Conservation (phyloP, 2,329 filamentous ascomycete species). For the Aspergillus sp. region DNA sequence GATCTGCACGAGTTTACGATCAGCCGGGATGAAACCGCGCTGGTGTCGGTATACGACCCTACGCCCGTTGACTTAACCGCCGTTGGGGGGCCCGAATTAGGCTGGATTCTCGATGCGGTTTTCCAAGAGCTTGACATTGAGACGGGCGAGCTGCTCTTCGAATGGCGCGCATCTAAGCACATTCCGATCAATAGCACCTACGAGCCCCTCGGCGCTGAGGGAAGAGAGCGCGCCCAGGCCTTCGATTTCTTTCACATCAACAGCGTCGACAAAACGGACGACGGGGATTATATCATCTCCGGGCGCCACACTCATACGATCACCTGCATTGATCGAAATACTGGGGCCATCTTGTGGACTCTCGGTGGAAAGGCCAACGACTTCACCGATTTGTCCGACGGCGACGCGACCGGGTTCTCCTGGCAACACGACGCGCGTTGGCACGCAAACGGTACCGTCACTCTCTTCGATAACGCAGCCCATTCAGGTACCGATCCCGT, state of each 20-base stretch:
- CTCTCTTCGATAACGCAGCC: slow-evolving; percentile 42
- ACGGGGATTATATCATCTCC: slow-evolving; percentile 56
- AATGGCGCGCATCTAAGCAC: slow-evolving; percentile 39
- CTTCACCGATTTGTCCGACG: slow-evolving; percentile 42
- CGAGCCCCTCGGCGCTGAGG: slow-evolving; percentile 7
- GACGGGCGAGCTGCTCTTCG: slow-evolving; percentile 34
- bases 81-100: slow-evolving; percentile 25
- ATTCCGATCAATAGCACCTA: slow-evolving; percentile 24
- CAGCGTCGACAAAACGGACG: slow-evolving; percentile 52
- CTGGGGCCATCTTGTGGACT: slow-evolving; percentile 54
- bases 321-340: slow-evolving; percentile 47
- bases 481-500: slow-evolving; percentile 16
- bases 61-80: slow-evolving; percentile 26
- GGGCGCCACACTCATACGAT: slow-evolving; percentile 51
- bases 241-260: slow-evolving; percentile 62
- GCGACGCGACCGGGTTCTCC: slow-evolving; percentile 37
- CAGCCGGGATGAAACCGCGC: slow-evolving; percentile 28
- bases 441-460: slow-evolving; percentile 26
- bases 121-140: slow-evolving; percentile 38
- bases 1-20: slow-evolving; percentile 38
- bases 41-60: slow-evolving; percentile 32
- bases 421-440: slow-evolving; percentile 56
- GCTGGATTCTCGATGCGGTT: slow-evolving; percentile 33
- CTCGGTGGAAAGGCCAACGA: slow-evolving; percentile 52
- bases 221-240: slow-evolving; percentile 20